These are phyloP conservation scores for Coelastrella sp. DNA, from an alignment of 139 green algal species.

Conservation along the genomic window DNA sequence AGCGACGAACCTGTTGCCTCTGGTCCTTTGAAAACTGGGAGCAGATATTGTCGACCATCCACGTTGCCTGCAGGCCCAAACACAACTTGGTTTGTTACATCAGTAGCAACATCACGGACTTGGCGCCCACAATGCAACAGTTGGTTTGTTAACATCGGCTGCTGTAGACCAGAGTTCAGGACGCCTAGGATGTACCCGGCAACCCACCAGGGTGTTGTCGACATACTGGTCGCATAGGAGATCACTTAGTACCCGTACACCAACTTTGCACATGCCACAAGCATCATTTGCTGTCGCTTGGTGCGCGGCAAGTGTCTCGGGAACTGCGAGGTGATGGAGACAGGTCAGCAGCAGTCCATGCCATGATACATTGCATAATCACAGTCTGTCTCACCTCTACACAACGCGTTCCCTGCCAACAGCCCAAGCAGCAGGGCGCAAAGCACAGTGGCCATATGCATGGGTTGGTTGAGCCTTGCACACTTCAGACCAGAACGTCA, in stretches of 20 bases:
- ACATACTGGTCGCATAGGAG: slow-evolving; percentile 43
- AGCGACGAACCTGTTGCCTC: slow-evolving; percentile 42
- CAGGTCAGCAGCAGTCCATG: background rate
- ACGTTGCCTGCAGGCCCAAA: slow-evolving; percentile 23
- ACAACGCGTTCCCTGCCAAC: background rate
- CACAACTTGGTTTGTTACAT: background rate
- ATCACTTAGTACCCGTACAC: slow-evolving; percentile 29
- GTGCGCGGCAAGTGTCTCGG: background rate
- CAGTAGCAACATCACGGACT: no score
- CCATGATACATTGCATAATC: background rate
- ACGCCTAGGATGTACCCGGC: no score
- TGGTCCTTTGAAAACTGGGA: slow-evolving; percentile 28
- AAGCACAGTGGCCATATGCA: background rate
- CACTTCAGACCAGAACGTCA: no score
- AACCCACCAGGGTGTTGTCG: slow-evolving; percentile 38
- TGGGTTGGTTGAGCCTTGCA: background rate
- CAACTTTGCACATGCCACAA: slow-evolving; percentile 40
- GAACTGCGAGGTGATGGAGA: background rate
- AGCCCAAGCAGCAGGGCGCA: background rate
- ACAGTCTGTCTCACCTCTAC: background rate
- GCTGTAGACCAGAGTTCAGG: no score
- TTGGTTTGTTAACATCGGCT: no score
- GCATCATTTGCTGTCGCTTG: slow-evolving; percentile 14
- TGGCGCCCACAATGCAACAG: no score
- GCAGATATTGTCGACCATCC: slow-evolving; percentile 42